phyloP scores from a whole-genome alignment of 2,329 filamentous ascomycete genomes.

The Cordyceps sp. region DNA sequence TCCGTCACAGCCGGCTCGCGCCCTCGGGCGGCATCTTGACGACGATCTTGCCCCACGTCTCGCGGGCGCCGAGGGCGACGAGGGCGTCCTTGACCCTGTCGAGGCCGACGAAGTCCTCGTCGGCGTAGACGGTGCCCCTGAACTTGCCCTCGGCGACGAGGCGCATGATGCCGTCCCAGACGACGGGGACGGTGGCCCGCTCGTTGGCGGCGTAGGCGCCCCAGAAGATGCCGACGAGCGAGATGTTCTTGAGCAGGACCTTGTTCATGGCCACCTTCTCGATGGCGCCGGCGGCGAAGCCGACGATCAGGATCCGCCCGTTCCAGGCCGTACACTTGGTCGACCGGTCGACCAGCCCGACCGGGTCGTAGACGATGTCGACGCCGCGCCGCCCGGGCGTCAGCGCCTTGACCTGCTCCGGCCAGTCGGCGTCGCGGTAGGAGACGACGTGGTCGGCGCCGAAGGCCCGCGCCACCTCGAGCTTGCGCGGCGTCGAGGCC shows the following conservation, averaged over 20 bases:
- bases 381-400: conserved; percentile 59
- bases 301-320: conserved; percentile 71
- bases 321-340: conserved; percentile 94
- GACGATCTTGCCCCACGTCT: conserved; percentile 94
- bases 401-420: conserved; percentile 56
- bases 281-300: conserved; percentile 60
- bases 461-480: conserved; percentile 60
- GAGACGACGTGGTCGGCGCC: conserved; percentile 75
- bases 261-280: conserved; percentile 90
- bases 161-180: conserved; percentile 72
- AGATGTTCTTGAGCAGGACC: conserved; percentile 85
- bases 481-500: conserved; percentile 64
- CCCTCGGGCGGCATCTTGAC: conserved; percentile 62
- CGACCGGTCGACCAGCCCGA: conserved; percentile 72
- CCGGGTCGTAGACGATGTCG: conserved; percentile 90
- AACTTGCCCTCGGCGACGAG: conserved; percentile 68
- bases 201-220: conserved; percentile 66
- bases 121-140: conserved; percentile 64
- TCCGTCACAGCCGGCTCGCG: conserved; percentile 33
- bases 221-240: conserved; percentile 82
- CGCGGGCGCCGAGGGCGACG: conserved; percentile 58
- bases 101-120: conserved; percentile 67
- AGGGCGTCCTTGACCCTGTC: conserved; percentile 65
- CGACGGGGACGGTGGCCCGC: conserved; percentile 47
- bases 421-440: conserved; percentile 51